phyloP scores from a whole-genome alignment of 2,329 filamentous ascomycete genomes.

The Dichotomopilus funicola region DNA sequence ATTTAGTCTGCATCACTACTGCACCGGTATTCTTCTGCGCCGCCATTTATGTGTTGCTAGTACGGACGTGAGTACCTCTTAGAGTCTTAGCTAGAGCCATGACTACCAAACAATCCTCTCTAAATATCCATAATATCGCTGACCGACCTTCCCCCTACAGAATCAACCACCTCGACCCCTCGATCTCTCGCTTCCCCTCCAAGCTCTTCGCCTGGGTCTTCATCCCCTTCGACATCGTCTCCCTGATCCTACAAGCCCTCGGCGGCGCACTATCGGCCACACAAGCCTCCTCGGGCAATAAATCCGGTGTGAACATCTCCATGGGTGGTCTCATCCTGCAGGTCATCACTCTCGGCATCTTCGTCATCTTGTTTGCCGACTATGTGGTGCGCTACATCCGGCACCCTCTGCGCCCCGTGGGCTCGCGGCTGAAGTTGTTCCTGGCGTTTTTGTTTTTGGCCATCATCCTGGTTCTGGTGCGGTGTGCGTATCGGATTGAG shows the following conservation, averaged over 20 bases:
- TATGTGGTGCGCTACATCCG: slow-evolving; percentile 33
- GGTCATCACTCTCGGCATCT: slow-evolving; percentile 41
- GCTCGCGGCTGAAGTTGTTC: slow-evolving; percentile 40
- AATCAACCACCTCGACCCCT: slow-evolving; percentile 25
- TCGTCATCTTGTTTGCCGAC: slow-evolving; percentile 36
- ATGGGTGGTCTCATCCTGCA: slow-evolving; percentile 47
- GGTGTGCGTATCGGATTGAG: slow-evolving; percentile 52
- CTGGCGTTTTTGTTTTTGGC: slow-evolving; percentile 44
- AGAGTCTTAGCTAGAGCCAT: no score
- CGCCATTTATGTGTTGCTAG: slow-evolving; percentile 59
- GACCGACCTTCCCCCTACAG: slow-evolving; percentile 6
- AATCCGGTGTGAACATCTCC: slow-evolving; percentile 41
- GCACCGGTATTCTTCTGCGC: slow-evolving; percentile 53
- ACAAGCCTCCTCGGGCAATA: slow-evolving; percentile 31
- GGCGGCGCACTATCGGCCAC: slow-evolving; percentile 41
- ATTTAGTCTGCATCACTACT: slow-evolving; percentile 49
- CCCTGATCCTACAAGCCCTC: slow-evolving; percentile 44
- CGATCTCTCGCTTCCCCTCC: slow-evolving; percentile 28
- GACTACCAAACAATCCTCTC: no score
- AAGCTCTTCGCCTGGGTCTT: slow-evolving; percentile 31
- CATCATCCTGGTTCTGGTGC: slow-evolving; percentile 48
- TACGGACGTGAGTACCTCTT: slow-evolving; percentile 27
- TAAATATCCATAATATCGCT: background rate
- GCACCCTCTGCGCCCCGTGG: background rate
- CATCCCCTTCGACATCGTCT: slow-evolving; percentile 46